Conservation (phyloP, 192 early-diverging fungal species). For the Polychytrium aggregatum region DNA sequence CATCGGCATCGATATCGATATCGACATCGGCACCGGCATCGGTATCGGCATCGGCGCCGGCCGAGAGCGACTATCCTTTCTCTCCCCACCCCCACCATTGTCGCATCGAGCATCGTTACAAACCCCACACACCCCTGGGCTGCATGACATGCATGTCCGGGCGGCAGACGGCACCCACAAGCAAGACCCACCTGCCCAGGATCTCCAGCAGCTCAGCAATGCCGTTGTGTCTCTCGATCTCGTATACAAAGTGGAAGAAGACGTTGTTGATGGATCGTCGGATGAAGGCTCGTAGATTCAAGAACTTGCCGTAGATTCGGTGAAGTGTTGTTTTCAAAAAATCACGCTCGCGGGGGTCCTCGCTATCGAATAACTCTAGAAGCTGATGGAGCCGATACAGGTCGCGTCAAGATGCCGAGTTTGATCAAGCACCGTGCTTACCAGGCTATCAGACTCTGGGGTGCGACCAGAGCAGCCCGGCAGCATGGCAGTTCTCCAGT, state of each 20-base stretch:
- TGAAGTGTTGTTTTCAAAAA: constrained; percentile 97
- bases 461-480: too few relatives aligned
- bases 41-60: too few relatives aligned
- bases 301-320: constrained; percentile 96
- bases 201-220: constrained; percentile 98
- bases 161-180: neutral
- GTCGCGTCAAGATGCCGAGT: neutral
- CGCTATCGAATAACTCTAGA: constrained; percentile 95
- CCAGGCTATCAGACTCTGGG: too few relatives aligned
- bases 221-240: constrained; percentile 92
- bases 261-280: constrained; percentile 96
- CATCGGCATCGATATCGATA: too few relatives aligned
- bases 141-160: too few relatives aligned
- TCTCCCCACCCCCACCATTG: too few relatives aligned
- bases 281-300: constrained; percentile 94
- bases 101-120: too few relatives aligned
- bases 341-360: constrained; percentile 97
- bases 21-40: too few relatives aligned
- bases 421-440: neutral
- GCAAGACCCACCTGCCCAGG: constrained; percentile 66
- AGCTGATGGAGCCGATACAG: constrained; percentile 42
- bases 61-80: too few relatives aligned
- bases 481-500: too few relatives aligned
- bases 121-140: too few relatives aligned
- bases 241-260: constrained; percentile 97